Conservation (phyloP, 2,329 filamentous ascomycete species). For the Pseudovirgaria hyperparasitica region DNA sequence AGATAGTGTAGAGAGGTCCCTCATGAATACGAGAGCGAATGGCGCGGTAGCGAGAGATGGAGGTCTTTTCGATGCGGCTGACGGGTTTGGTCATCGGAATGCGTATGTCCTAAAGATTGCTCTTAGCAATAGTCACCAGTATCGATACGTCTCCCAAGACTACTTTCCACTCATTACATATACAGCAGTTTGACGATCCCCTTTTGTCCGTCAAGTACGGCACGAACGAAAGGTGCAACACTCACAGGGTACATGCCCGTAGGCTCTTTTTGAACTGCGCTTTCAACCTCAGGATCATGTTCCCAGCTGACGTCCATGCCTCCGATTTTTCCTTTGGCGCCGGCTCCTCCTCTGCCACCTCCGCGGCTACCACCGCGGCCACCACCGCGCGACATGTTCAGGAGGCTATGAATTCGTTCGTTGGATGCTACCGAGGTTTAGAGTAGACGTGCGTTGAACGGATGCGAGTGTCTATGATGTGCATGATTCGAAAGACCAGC, state of each 20-base stretch:
- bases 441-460: no score
- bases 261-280: conserved; percentile 21
- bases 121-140: conserved; percentile 4
- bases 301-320: conserved; percentile 31
- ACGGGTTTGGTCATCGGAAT: no score
- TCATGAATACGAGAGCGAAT: conserved; percentile 44
- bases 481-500: no score
- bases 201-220: not conserved
- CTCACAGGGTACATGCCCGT: conserved; percentile 29
- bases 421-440: not conserved
- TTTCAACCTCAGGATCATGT: conserved; percentile 25
- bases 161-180: conserved; percentile 1
- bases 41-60: conserved; percentile 37
- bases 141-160: conserved; percentile 1
- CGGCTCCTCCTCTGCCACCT: conserved; percentile 17
- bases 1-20: conserved; percentile 45
- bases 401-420: not conserved
- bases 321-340: conserved; percentile 25
- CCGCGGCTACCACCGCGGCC: conserved; percentile 19
- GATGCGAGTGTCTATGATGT: no score
- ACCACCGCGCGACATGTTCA: conserved; percentile 16
- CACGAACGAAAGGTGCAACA: conserved; percentile 1
- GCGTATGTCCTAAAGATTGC: conserved; percentile 1
- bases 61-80: conserved; percentile 33
- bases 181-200: not conserved